phyloP scores from a whole-genome alignment of 2,329 filamentous ascomycete species.

The Aspergillus sp. region DNA sequence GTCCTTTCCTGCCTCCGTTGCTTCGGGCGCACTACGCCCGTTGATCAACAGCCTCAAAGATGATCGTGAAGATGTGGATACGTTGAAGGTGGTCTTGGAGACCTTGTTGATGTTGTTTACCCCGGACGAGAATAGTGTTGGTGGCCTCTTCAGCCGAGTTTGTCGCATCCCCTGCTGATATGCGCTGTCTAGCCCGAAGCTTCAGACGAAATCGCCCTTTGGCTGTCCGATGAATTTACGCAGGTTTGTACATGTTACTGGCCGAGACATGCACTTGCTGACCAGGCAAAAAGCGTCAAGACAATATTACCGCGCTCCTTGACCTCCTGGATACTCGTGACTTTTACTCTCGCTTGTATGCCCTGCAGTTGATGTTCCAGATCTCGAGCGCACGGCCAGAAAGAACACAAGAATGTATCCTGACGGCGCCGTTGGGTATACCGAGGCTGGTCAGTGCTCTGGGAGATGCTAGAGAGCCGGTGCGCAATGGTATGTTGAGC shows the following conservation, averaged over 20 bases:
- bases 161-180: slow-evolving; percentile 24
- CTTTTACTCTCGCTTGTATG: slow-evolving; percentile 89
- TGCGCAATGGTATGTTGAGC: slow-evolving; percentile 66
- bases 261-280: slow-evolving; percentile 41
- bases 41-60: slow-evolving; percentile 82
- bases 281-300: slow-evolving; percentile 69
- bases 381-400: slow-evolving; percentile 85
- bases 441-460: slow-evolving; percentile 80
- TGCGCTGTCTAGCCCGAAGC: slow-evolving; percentile 70
- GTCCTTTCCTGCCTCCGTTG: slow-evolving; percentile 91
- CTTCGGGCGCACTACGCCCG: slow-evolving; percentile 85
- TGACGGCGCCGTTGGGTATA: slow-evolving; percentile 84
- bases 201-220: slow-evolving; percentile 92
- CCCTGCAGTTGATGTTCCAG: slow-evolving; percentile 82
- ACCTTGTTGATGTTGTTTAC: slow-evolving; percentile 92
- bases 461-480: slow-evolving; percentile 81
- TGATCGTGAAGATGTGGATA: slow-evolving; percentile 93
- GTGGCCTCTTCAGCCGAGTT: slow-evolving; percentile 30
- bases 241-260: slow-evolving; percentile 58
- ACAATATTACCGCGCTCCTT: slow-evolving; percentile 89
- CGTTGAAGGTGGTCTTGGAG: slow-evolving; percentile 91
- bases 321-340: slow-evolving; percentile 84
- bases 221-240: slow-evolving; percentile 97
- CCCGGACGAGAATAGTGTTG: slow-evolving; percentile 62
- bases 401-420: slow-evolving; percentile 90